Evolutionary conservation across 768 basidiomycete species (phyloP), one percentile per base, ranked within the genome.

Genomic region (Lentinula raphanica): DNA sequence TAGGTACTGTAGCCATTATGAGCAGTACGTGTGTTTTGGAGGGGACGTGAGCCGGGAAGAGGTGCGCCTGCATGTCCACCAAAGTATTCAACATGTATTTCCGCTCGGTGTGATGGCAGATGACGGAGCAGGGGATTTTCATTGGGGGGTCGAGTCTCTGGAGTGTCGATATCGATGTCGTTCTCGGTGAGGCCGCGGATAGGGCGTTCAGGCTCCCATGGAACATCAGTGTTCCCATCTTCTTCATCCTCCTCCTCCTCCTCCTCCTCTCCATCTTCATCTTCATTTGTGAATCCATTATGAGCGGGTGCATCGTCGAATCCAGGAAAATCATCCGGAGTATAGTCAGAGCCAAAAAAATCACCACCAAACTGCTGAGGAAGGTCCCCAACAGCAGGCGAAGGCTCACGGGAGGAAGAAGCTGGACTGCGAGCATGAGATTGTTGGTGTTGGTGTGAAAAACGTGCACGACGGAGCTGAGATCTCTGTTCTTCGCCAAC

Each of bases 281-380:
- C n/a, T 57, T 31, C 27, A 46, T 13, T 36, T 5, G 9, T 21
- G 46, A 12, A 31, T 3, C 55, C 13, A n/a, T 13, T 3, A 15
- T n/a, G 13, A 51, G 58, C 59, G 21, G 7, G 32, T 9, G 25
- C 38, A 1, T 21, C 27, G 8, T 27, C 32, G 21, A 61, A 39
- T 6, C 35, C 44, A 3, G 31, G 49, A 17, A 58, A 51, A 19
- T 61, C 60, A 2, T 31, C 38, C 3, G 35, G 15, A 12, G 19
- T 49, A 36, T 61, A 61, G 32, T 61, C 49, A 3, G 42, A 12
- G 0, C 60, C 60, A 19, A 58, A 61, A 44, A 53, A 58, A 36
- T 61, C 57, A 25, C 60, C 60, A 3, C 5, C 32, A 29, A 60
- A 60, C 32, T 8, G 38, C n/a, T n/a, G n/a, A n/a, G n/a, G n/a